Evolutionary conservation across 1,284 basidiomycete genomes (phyloP), one percentile per base, ranked within the genome.

Genomic region (Pascua guehoae): DNA sequence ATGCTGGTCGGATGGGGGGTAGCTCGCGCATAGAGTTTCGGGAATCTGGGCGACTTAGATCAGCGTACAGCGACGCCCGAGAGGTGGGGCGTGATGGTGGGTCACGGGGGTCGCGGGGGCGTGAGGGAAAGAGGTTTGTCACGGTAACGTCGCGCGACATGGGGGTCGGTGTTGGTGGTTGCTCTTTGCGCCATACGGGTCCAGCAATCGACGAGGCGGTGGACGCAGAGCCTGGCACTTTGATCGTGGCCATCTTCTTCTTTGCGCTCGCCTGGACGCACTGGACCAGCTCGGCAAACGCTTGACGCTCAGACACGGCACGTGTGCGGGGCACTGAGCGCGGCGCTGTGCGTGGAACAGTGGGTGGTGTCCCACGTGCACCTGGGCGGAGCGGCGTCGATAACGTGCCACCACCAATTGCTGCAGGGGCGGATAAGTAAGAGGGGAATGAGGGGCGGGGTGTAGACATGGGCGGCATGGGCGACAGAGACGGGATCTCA

Each of bases 121-220:
- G 24, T 7, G 24, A 32, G 24, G 17, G 12, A 8, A 45, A 24
- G 12, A 32, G 24, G 24, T 32, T 32, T 32, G 24, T 32, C 24
- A 51, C 39, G 3, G 55, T 55, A 15, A 51, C 44, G 16, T 65
- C 61, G 32, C 58, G 58, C 1, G 56, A 61, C 49, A 58, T 63
- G 0, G 63, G 56, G 2, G 58, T 60, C 8, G 63, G 63, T 4
- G 63, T 65, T 1, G 61, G 63, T 4, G 63, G 63, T 42, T 63
- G 54, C 40, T 62, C 57, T 38, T 55, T 56, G 8, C 52, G 49
- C 61, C 61, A 62, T 9, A 43, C 17, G 8, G 47, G 42, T 1
- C 54, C 54, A 2, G 54, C 40, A 0, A 47, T 18, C 5, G 54
- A 52, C 8, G 61, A 62, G 12, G 18, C 50, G 2, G 61, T 57